Evolutionary conservation across 148 eudicot genomes (phyloP), one percentile per base, ranked within the genome.

Genomic region (Polygonum maritimum): DNA sequence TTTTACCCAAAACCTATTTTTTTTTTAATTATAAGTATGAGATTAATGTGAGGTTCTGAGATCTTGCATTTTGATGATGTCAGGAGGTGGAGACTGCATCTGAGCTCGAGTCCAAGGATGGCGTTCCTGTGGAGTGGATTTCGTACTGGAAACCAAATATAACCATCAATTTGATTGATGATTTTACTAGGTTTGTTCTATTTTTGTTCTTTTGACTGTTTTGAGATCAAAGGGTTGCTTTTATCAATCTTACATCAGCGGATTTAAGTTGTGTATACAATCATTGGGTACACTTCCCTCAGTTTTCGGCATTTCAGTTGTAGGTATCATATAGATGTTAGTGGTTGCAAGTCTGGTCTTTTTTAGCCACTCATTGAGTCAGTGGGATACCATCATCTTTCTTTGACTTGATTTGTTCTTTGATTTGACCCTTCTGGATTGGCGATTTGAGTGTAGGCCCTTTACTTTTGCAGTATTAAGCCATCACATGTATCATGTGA

Each of bases 121-220:
- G 86, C 67, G 88, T 78, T 18, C 99, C 92, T 13, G 81, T 76
- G 79, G 96, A 86, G 76, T 95, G 97, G 97, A 78, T 85, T 51
- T 86, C 98, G 75, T 95, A 92, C 79, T 95, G 99, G 99, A 95
- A 91, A 81, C 98, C 97, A 76, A 95, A 95, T 82, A 78, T 95
- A 73, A 95, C 99, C 11, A 84, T 95, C 74, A 95, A 95, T 80
- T 77, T 95, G 88, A 81, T 95, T 75, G 99, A 95, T 86, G 99
- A 95, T 87, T 95, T 92, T 79, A 82, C 99, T 31, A 83, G 86
- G 99, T 92, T 80, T 31, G 79, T 76, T 35, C 19, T 38, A 14
- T 36, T 36, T 60, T 67, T 15, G 5, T 60, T 67, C 3, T 15
- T 15, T 26, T 10, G 38, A 33, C 22, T 67, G 0, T 15, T 15